phyloP scores from a whole-genome alignment of 768 basidiomycete genomes.

The Phlebiopsis flavidoalba region DNA sequence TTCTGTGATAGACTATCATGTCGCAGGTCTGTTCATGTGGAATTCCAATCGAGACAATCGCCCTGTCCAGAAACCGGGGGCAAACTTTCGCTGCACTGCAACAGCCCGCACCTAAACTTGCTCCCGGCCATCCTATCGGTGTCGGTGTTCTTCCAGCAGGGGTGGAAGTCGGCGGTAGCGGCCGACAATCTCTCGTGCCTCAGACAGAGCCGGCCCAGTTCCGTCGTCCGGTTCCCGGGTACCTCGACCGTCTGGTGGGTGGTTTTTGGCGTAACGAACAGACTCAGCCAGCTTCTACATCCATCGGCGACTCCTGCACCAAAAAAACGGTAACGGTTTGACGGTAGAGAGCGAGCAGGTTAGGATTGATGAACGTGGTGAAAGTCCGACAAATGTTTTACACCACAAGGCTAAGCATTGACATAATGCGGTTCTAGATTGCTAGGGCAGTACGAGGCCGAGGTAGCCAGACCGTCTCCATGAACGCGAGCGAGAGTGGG shows the following conservation, averaged over 20 bases:
- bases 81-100: constrained; percentile 63
- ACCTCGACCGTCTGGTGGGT: constrained; percentile 18
- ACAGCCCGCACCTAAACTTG: constrained; percentile 38
- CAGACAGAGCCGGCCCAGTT: constrained; percentile 1
- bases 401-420: background rate
- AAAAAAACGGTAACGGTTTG: constrained; percentile 27
- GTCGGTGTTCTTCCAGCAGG: constrained; percentile 10
- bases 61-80: constrained; percentile 49
- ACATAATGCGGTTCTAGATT: constrained; percentile 39
- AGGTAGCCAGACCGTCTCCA: constrained; percentile 65
- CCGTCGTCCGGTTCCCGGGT: constrained; percentile 15
- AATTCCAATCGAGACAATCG: constrained; percentile 45
- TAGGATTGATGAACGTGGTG: constrained; percentile 76
- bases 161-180: constrained; percentile 5
- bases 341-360: constrained; percentile 69
- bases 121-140: constrained; percentile 36
- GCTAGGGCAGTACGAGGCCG: constrained; percentile 68
- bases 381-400: constrained; percentile 15
- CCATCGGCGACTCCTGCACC: constrained; percentile 1
- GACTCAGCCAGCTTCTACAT: constrained; percentile 5
- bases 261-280: background rate
- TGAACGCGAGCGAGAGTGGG: constrained; percentile 25
- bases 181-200: background rate
- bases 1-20: background rate
- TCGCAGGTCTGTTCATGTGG: background rate